phyloP scores from a whole-genome alignment of 495 filamentous ascomycete genomes.

The Podospora bellae-mahoneyi region DNA sequence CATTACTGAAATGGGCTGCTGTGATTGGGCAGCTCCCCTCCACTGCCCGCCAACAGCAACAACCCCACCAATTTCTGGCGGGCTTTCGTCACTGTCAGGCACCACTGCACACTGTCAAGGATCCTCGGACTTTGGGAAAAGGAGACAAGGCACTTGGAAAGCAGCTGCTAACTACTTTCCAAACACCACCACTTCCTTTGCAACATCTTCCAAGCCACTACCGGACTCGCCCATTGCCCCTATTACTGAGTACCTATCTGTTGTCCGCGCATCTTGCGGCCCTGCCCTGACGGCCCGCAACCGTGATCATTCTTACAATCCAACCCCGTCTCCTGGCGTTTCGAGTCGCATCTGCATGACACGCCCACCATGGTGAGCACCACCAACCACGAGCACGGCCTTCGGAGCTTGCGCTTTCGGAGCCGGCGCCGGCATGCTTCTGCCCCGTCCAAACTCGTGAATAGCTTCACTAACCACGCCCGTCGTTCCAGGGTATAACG shows the following conservation, averaged over 20 bases:
- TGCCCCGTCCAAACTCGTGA: neutral
- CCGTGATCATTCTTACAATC: neutral
- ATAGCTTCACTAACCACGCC: slow-evolving; percentile 4
- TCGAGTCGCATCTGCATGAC: slow-evolving; percentile 23
- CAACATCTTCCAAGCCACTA: slow-evolving; percentile 9
- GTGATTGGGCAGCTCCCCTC: slow-evolving; percentile 7
- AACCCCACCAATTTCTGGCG: slow-evolving; percentile 21
- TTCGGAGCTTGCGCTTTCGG: slow-evolving; percentile 4
- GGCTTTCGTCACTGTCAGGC: slow-evolving; percentile 32
- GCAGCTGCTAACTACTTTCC: neutral
- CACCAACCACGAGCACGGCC: neutral
- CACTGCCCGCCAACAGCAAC: neutral
- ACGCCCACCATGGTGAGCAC: slow-evolving; percentile 33
- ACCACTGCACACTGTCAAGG: slow-evolving; percentile 14
- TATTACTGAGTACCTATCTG: neutral
- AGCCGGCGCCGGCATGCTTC: slow-evolving; percentile 1
- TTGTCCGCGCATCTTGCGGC: neutral
- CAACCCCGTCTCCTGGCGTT: slow-evolving; percentile 1
- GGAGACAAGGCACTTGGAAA: slow-evolving; percentile 8
- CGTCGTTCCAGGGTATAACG: slow-evolving; percentile 50
- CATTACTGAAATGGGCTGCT: neutral
- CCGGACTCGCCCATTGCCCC: neutral
- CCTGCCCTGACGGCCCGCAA: neutral
- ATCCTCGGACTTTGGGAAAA: slow-evolving; percentile 10
- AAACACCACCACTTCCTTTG: neutral